Evolutionary conservation across 805 yeast genomes (phyloP), one percentile per base, ranked within the genome.

Genomic region (Brettanomyces bruxellensis): DNA sequence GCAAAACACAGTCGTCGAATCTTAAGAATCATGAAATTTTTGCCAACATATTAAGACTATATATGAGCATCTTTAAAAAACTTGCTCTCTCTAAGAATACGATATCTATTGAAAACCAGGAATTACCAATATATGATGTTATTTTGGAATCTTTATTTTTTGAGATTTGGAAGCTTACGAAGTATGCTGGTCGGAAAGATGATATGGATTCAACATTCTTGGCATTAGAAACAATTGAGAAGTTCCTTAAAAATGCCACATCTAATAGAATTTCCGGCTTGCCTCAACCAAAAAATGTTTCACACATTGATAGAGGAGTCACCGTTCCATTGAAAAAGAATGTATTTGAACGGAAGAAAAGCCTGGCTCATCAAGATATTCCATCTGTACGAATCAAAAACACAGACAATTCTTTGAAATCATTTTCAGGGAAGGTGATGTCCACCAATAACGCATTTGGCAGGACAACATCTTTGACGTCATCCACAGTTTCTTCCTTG

Each of bases 131-230:
- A 3, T 40, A 52, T 45, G 68, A 62, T 43, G 54, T 65, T 42
- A 59, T 64, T 6, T 45, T 57, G 44, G 61, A 60, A 38, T 56
- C 59, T 12, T 43, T 66, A 1, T 65, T 61, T 40, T 65, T 66
- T 48, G 60, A 65, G 45, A 46, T 65, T 8, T 66, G 70, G 70
- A 65, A 59, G 34, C 48, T 66, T 25, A 47, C 56, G 18, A 55
- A 52, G 41, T 58, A 48, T 48, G 52, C 62, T 24, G 45, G 51
- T 11, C 51, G 50, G 18, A 48, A 46, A 18, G 34, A 41, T 3
- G 68, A 62, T 45, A 45, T 63, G 34, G 51, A 53, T 28, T 44
- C 30, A 5, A 46, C 53, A 6, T 58, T 60, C 28, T 24, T 13
- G 25, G 41, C 49, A 2, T 45, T 54, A 46, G 34, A 23, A 13